Evolutionary conservation across 2,329 filamentous ascomycete genomes (phyloP), one percentile per base, ranked within the genome.

Genomic region (Cladosporium sp.): DNA sequence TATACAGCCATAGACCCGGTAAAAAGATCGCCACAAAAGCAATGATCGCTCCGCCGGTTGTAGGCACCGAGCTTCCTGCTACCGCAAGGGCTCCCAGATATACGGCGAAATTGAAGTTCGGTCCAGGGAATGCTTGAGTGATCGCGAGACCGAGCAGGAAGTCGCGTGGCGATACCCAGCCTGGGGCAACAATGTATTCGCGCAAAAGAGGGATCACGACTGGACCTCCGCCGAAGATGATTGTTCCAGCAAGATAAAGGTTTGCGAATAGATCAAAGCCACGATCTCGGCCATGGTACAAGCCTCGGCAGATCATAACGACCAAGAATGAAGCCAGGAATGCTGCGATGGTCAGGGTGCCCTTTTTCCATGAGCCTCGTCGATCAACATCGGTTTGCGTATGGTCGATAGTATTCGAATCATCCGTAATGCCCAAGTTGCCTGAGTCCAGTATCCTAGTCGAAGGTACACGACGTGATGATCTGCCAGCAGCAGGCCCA

Each of bases 81-180:
- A 77, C 62, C 0, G 74, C 65, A 7, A 80, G 66, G 1, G 74
- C 68, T 12, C 75, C 75, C 14, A 77, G 69, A 52, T 74, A 78
- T 14, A 78, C 75, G 1, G 70, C 70, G 45, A 78, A 85, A 66
- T 83, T 83, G 72, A 83, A 82, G 63, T 84, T 83, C 0, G 84
- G 84, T 0, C 84, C 84, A 0, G 88, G 88, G 59, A 90, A 88
- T 0, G 85, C 81, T 70, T 91, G 88, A 17, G 85, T 86, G 55
- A 91, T 79, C 7, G 88, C 88, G 0, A 91, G 81, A 0, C 88
- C 88, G 51, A 90, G 83, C 0, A 91, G 76, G 68, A 91, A 90
- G 68, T 91, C 86, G 3, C 88, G 81, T 0, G 85, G 78, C 0
- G 80, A 83, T 0, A 91, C 87, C 87, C 87, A 91, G 6, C 85